Conservation (phyloP, 768 basidiomycete species). For the Crassisporium funariophilum region DNA sequence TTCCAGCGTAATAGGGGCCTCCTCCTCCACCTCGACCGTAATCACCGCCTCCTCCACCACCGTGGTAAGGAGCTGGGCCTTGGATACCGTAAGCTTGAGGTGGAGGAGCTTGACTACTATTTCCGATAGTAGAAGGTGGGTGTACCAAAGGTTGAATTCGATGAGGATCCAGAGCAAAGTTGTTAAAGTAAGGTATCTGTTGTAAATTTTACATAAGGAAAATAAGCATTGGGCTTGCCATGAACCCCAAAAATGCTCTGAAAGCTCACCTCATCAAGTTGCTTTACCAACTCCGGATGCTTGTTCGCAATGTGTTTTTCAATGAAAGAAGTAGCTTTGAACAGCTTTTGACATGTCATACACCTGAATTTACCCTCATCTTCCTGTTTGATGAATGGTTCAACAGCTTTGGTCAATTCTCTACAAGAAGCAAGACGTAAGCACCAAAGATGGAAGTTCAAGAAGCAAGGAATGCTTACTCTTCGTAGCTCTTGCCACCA, state of each 20-base stretch:
- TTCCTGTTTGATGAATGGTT: constrained; percentile 88
- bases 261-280: constrained; percentile 77
- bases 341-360: constrained; percentile 94
- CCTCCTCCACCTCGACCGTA: constrained; percentile 37
- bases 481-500: constrained; percentile 87
- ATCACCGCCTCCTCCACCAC: constrained; percentile 26
- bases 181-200: constrained; percentile 90
- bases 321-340: constrained; percentile 96
- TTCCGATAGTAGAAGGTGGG: constrained; percentile 69
- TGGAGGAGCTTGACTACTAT: constrained; percentile 67
- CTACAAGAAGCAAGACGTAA: constrained; percentile 41
- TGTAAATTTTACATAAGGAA: constrained; percentile 13
- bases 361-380: constrained; percentile 97
- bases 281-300: constrained; percentile 82
- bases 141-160: constrained; percentile 85
- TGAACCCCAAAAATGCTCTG: background rate
- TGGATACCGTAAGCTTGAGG: constrained; percentile 87
- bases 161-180: constrained; percentile 95
- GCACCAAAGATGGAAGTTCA: background rate
- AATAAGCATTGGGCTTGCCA: background rate
- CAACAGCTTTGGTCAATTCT: constrained; percentile 78
- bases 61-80: constrained; percentile 50
- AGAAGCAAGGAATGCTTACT: constrained; percentile 48
- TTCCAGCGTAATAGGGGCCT: constrained; percentile 38
- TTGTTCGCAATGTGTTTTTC: constrained; percentile 98